These are phyloP conservation scores for Chaetomiaceae sp. DNA, from an alignment of 2,329 filamentous ascomycete genomes.

Conservation along the genomic window DNA sequence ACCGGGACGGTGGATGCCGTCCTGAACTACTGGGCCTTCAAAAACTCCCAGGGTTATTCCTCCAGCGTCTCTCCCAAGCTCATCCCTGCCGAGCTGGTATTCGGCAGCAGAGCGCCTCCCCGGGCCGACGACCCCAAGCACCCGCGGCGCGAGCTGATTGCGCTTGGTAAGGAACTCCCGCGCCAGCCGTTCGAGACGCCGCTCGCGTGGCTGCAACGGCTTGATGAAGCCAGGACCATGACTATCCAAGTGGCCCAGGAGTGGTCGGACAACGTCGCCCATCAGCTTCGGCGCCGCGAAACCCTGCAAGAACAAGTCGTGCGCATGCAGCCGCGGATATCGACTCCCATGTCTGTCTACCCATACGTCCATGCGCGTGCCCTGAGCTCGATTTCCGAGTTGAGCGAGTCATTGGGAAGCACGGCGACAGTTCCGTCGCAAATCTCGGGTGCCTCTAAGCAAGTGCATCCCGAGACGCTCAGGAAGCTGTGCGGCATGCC, in stretches of 20 bases:
- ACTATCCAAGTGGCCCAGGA: conserved; percentile 10
- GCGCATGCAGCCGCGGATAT: not conserved
- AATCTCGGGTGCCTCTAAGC: not conserved
- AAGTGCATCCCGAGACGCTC: conserved; percentile 7
- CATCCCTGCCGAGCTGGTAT: conserved; percentile 6
- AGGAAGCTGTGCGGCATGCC: conserved; percentile 1
- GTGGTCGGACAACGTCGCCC: not conserved
- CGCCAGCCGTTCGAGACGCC: not conserved
- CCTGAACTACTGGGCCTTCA: conserved; percentile 20
- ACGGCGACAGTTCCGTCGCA: not conserved
- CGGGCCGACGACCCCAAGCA: not conserved
- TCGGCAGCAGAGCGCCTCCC: not conserved
- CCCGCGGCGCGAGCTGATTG: conserved; percentile 13
- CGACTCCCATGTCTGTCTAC: conserved; percentile 1
- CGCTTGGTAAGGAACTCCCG: conserved; percentile 9
- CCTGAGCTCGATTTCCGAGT: not conserved
- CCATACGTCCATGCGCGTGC: not conserved
- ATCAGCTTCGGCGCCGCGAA: not conserved
- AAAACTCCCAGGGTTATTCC: not conserved
- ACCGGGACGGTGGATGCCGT: conserved; percentile 1
- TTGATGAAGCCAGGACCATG: conserved; percentile 4
- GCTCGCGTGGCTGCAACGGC: conserved; percentile 5
- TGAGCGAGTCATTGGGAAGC: not conserved
- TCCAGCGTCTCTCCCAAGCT: conserved; percentile 1
- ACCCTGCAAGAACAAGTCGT: not conserved